Conservation (phyloP, 2,329 filamentous ascomycete species). For the Berkeleyomyces basicola region DNA sequence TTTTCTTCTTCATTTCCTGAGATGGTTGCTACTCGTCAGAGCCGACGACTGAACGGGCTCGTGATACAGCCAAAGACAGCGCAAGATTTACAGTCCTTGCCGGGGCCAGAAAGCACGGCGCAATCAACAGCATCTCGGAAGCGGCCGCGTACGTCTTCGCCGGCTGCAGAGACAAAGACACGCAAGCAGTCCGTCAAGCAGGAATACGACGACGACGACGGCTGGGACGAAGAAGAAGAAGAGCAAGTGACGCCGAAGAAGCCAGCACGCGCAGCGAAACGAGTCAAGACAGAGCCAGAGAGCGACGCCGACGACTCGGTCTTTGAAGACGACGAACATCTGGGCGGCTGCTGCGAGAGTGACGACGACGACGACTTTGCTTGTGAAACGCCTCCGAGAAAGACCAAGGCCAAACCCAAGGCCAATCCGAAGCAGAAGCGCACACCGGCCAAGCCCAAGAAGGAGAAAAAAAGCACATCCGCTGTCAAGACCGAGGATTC, state of each 20-base stretch:
- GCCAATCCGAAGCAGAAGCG: not conserved
- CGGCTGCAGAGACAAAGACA: not conserved
- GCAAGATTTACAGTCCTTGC: not conserved
- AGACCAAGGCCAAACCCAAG: not conserved
- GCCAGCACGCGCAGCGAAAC: not conserved
- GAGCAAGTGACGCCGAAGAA: not conserved
- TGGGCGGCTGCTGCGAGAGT: constrained; percentile 8
- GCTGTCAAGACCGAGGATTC: constrained; percentile 1
- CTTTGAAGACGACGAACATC: constrained; percentile 8
- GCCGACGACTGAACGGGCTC: not conserved
- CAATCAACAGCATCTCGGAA: not conserved
- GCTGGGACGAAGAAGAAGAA: not conserved
- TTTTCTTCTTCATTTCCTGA: not conserved
- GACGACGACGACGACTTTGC: constrained; percentile 10
- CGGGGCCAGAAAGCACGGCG: no score
- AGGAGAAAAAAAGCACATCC: not conserved
- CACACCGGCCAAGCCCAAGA: not conserved
- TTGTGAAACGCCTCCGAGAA: not conserved
- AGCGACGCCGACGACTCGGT: constrained; percentile 3
- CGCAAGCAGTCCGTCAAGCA: not conserved
- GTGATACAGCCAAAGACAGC: not conserved
- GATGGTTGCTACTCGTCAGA: constrained; percentile 1
- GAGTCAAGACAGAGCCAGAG: not conserved
- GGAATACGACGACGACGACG: not conserved
- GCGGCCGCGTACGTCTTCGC: not conserved